phyloP scores from a whole-genome alignment of 306 rosid genomes.

The Fragaria ananassa region DNA sequence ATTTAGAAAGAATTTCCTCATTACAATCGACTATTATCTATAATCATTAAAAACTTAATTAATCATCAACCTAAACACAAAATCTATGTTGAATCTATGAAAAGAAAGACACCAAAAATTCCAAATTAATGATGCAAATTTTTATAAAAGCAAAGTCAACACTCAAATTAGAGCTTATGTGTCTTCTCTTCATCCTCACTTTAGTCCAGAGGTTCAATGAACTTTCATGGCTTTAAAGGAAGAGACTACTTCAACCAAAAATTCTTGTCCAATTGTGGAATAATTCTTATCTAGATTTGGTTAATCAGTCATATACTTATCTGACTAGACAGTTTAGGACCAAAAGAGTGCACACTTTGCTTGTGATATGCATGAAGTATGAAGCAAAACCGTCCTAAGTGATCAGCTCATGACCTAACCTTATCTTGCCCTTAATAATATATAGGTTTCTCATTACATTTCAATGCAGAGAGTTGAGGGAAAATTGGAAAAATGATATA shows the following conservation, averaged over 20 bases:
- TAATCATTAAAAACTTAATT: too few species aligned
- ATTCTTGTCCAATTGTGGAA: conserved; percentile 17
- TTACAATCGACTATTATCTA: too few species aligned
- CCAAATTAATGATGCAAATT: too few species aligned
- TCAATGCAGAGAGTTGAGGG: background rate
- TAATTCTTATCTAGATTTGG: conserved; percentile 1
- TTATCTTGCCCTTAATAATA: background rate
- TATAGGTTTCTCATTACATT: background rate
- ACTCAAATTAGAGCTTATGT: too few species aligned
- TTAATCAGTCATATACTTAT: background rate
- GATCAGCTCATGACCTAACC: background rate
- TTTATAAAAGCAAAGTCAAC: too few species aligned
- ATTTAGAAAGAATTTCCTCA: too few species aligned
- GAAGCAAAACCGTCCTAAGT: background rate
- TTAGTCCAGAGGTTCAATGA: too few species aligned
- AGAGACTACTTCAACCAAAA: background rate
- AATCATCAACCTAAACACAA: too few species aligned
- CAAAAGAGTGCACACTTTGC: background rate
- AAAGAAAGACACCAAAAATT: too few species aligned
- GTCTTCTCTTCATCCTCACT: too few species aligned
- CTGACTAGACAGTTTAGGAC: conserved; percentile 32
- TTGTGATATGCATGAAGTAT: background rate
- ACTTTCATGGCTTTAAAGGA: too few species aligned
- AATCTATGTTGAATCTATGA: too few species aligned
- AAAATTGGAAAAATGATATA: background rate